Percentiles rank a stretch among this genome's conserved stretches.
Evolutionary conservation across 352 stramenopile species (phyloP).

Genomic region (Phytophthora constricta): DNA sequence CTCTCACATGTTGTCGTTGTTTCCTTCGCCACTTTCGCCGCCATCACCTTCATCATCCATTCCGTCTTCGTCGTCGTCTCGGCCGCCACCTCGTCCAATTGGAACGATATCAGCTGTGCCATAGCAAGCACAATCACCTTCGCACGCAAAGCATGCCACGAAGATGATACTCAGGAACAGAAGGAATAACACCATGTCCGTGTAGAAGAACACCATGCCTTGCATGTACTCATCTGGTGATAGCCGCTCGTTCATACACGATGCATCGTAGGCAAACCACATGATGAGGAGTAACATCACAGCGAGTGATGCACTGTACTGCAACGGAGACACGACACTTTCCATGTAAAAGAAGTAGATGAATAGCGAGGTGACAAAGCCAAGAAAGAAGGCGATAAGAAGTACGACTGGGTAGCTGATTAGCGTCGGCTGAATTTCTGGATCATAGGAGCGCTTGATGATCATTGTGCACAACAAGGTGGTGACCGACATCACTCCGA

Average conservation of each 20-base stretch:
- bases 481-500: conserved; percentile 68
- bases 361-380: conserved; percentile 62
- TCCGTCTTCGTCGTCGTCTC: conserved; percentile 28
- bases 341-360: conserved; percentile 71
- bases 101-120: conserved; percentile 72
- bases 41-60: conserved; percentile 38
- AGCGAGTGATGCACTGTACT: conserved; percentile 62
- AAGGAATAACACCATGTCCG: conserved; percentile 82
- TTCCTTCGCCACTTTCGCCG: conserved; percentile 4
- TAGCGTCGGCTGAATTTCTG: conserved; percentile 40
- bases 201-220: conserved; percentile 87
- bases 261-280: conserved; percentile 83
- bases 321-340: conserved; percentile 52
- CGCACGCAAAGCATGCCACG: conserved; percentile 76
- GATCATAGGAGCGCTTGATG: conserved; percentile 46
- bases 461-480: conserved; percentile 61
- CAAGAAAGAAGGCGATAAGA: conserved; percentile 58
- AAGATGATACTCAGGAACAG: conserved; percentile 83
- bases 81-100: conserved; percentile 39
- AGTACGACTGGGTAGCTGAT: conserved; percentile 68
- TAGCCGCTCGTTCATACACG: conserved; percentile 79
- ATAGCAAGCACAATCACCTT: conserved; percentile 79
- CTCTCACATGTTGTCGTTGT: too few species aligned
- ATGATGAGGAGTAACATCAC: conserved; percentile 75
- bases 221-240: conserved; percentile 86